phyloP scores from a whole-genome alignment of 2,329 filamentous ascomycete species.

The Cladosporium sp. region DNA sequence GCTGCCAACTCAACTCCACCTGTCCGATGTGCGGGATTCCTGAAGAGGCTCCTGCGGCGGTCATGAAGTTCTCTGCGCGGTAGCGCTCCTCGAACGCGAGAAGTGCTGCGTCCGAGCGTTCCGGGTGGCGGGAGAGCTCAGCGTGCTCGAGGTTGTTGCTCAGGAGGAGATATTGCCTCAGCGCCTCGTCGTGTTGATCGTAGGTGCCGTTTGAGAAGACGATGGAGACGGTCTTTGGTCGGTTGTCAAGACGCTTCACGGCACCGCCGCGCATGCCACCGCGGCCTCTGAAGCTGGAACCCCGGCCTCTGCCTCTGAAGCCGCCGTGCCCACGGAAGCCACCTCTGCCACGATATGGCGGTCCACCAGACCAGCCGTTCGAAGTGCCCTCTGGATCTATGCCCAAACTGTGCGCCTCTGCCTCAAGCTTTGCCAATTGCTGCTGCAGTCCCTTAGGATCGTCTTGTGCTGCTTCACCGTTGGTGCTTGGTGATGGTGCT shows the following conservation, averaged over 20 bases:
- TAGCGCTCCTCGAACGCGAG: slow-evolving; percentile 44
- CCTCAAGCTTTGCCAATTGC: slow-evolving; percentile 68
- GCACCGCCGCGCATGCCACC: slow-evolving; percentile 49
- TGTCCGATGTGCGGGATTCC: slow-evolving; percentile 59
- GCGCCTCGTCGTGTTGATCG: slow-evolving; percentile 63
- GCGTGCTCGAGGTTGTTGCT: slow-evolving; percentile 35
- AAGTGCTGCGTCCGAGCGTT: slow-evolving; percentile 35
- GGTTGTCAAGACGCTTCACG: slow-evolving; percentile 67
- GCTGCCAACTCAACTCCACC: slow-evolving; percentile 61
- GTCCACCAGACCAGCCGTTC: slow-evolving; percentile 16
- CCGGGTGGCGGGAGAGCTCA: slow-evolving; percentile 36
- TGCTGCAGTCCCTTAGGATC: slow-evolving; percentile 65
- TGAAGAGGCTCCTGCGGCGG: slow-evolving; percentile 18
- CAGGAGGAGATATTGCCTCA: slow-evolving; percentile 65
- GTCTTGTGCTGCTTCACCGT: slow-evolving; percentile 25
- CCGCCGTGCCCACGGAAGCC: slow-evolving; percentile 29
- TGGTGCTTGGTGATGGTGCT: slow-evolving; percentile 17
- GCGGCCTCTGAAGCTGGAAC: slow-evolving; percentile 42
- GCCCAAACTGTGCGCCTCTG: slow-evolving; percentile 66
- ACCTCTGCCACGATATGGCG: slow-evolving; percentile 20
- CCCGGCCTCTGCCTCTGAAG: slow-evolving; percentile 36
- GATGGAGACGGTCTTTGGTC: slow-evolving; percentile 64
- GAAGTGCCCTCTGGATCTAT: slow-evolving; percentile 54
- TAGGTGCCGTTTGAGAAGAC: slow-evolving; percentile 52
- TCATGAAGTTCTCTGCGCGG: slow-evolving; percentile 58